A percentile compares a stretch with the other conserved stretches of the same genome.
These are phyloP conservation scores for bread wheat (Triticum aestivum) DNA, from an alignment of 176 grass and related monocot genomes.

Conservation along the genomic window DNA sequence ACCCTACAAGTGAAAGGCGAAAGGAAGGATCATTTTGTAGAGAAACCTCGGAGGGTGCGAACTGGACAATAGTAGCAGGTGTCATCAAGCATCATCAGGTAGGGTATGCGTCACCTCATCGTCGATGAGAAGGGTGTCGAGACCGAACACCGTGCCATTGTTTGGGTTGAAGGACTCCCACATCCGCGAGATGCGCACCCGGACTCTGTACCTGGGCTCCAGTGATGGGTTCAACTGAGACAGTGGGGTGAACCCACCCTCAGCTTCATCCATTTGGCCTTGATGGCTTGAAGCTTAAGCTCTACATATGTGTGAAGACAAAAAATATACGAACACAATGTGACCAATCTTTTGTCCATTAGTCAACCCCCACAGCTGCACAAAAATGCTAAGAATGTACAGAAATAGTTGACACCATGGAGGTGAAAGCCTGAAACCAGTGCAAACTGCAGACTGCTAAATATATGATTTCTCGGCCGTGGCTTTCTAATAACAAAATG, in stretches of 20 bases:
- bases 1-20: constrained; percentile 17
- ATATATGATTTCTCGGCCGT: no score
- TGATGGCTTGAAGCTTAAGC: neutral
- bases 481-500: no score
- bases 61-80: neutral
- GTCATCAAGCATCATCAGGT: neutral
- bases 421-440: neutral
- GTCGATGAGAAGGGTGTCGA: constrained; percentile 25
- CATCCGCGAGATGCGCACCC: neutral
- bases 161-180: constrained; percentile 21
- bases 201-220: constrained; percentile 11
- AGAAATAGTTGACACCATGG: neutral
- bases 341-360: neutral
- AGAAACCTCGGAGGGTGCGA: no score
- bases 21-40: neutral
- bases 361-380: neutral
- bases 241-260: constrained; percentile 10
- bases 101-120: neutral
- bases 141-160: neutral
- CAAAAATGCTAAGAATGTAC: neutral
- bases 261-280: constrained; percentile 8
- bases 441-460: no score
- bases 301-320: neutral
- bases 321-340: no score
- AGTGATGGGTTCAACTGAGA: neutral